Evolutionary conservation across 2,329 filamentous ascomycete genomes (phyloP), one percentile per base, ranked within the genome.

Genomic region (Cercospora sp.): DNA sequence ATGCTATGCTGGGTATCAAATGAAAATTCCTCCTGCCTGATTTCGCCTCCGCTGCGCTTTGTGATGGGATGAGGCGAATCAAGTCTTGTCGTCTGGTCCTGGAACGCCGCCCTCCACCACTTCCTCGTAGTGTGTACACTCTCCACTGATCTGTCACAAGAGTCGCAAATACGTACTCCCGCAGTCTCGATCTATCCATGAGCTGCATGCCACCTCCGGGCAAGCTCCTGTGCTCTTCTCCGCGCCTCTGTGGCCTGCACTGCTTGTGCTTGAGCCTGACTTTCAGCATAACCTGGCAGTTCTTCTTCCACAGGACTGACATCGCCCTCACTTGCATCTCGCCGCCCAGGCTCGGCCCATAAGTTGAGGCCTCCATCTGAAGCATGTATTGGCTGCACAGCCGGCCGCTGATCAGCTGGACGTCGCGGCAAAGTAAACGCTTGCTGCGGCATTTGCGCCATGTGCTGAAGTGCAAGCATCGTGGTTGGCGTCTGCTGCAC

Each of bases 271-370:
- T 84, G 80, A 12, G 81, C 81, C 72, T 84, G 82, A 66, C 81
- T 83, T 66, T 81, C 77, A 28, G 81, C 82, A 68, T 84, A 84
- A 69, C 83, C 78, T 0, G 82, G 82, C 13, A 84, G 69, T 68
- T 80, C 78, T 26, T 80, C 81, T 10, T 75, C 74, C 5, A 73
- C 68, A 13, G 67, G 63, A 32, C 66, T 69, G 12, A 71, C 63
- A 37, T 66, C 66, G 13, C 65, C 63, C 5, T 69, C 67, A 9
- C 63, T 55, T n/a, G 69, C 66, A 7, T 66, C 49, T 18, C 62
- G 51, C 21, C 64, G 70, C 1, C 68, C 70, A 13, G 71, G 69
- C 10, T 73, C 67, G 26, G 73, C 55, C 73, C 73, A 76, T 3
- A 71, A 37, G 60, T 76, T 71, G 3, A 73, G 57, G 1, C 70